phyloP scores from a whole-genome alignment of 2,329 filamentous ascomycete genomes.

The Aspergillus quadricinctus region DNA sequence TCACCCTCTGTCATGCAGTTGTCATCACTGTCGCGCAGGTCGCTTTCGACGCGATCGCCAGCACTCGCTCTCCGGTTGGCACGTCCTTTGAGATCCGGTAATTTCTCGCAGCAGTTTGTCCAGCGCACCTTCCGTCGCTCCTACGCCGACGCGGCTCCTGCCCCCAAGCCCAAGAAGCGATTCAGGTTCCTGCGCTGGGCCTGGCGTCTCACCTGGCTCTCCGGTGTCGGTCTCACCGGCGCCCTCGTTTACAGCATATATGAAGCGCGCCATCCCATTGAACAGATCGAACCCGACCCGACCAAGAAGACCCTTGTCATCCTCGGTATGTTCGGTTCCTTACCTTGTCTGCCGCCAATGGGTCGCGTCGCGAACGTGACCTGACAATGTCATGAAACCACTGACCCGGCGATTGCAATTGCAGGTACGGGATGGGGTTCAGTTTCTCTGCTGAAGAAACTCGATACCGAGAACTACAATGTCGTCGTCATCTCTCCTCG shows the following conservation, averaged over 20 bases:
- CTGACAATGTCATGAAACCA: background rate
- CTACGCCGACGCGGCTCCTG: conserved; percentile 49
- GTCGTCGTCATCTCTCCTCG: conserved; percentile 95
- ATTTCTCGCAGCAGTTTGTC: conserved; percentile 19
- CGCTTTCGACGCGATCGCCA: conserved; percentile 27
- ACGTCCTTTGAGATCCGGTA: conserved; percentile 22
- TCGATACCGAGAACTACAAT: conserved; percentile 99
- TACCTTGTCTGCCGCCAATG: conserved; percentile 1
- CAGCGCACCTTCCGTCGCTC: conserved; percentile 42
- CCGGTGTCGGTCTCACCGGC: conserved; percentile 62
- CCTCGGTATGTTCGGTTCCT: conserved; percentile 60
- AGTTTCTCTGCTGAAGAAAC: conserved; percentile 94
- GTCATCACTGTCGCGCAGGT: conserved; percentile 34
- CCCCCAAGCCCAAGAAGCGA: conserved; percentile 50
- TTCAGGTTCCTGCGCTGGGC: conserved; percentile 71
- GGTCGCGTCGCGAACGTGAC: background rate
- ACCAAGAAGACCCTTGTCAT: conserved; percentile 96
- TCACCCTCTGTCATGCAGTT: conserved; percentile 29
- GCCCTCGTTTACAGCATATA: conserved; percentile 80
- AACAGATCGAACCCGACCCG: conserved; percentile 75
- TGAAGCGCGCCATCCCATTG: conserved; percentile 71
- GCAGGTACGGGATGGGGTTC: conserved; percentile 94
- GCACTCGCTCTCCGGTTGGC: conserved; percentile 21
- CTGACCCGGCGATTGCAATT: conserved; percentile 1
- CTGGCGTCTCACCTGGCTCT: conserved; percentile 79